phyloP scores from a whole-genome alignment of 78 protist species.

The Speleostelium caveatum region DNA sequence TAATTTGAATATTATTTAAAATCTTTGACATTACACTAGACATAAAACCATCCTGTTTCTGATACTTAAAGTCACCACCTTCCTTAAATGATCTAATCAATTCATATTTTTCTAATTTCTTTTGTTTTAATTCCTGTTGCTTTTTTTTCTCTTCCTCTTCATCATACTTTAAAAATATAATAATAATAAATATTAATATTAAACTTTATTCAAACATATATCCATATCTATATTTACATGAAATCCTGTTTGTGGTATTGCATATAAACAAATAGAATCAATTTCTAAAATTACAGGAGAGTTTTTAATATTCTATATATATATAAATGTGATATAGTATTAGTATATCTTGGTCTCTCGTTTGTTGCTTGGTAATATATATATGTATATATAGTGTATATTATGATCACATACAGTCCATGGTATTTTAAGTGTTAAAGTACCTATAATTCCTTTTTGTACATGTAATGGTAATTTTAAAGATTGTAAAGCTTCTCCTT shows the following conservation, averaged over 20 bases:
- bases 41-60: conserved; percentile 51
- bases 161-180: conserved; percentile 3
- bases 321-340: not conserved
- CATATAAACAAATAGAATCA: conserved; percentile 65
- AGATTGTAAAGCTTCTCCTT: conserved; percentile 74
- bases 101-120: conserved; percentile 64
- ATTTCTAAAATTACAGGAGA: conserved; percentile 71
- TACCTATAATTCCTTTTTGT: conserved; percentile 68
- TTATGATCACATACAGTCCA: conserved; percentile 59
- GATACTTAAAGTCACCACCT: conserved; percentile 17
- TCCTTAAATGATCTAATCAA: conserved; percentile 65
- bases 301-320: conserved; percentile 38
- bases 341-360: no score
- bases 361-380: no score
- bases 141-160: conserved; percentile 67
- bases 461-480: conserved; percentile 70
- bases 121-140: conserved; percentile 20
- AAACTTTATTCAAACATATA: no score
- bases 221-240: conserved; percentile 16
- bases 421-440: conserved; percentile 55
- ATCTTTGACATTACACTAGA: conserved; percentile 58
- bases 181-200: not conserved
- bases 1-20: conserved; percentile 57
- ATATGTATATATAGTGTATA: not conserved
- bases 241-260: conserved; percentile 72